These are phyloP conservation scores for Allantophomopsis cytisporea DNA, from an alignment of 2,329 filamentous ascomycete genomes.

Conservation along the genomic window DNA sequence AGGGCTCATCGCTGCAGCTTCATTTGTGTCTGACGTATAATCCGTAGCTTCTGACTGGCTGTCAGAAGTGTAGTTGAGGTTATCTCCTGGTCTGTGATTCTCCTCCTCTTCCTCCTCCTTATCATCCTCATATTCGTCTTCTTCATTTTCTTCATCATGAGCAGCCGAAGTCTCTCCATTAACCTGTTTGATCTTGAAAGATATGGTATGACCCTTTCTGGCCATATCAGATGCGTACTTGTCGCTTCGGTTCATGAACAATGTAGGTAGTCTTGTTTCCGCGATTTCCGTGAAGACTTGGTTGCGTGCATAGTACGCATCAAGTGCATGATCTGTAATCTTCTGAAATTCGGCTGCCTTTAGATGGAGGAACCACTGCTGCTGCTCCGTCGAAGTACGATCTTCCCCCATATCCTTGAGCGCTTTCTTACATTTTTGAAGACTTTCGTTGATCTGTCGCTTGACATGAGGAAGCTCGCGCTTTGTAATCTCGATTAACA, in stretches of 20 bases:
- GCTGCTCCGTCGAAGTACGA: slow-evolving; percentile 27
- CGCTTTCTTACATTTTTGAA: slow-evolving; percentile 1
- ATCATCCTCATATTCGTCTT: no score
- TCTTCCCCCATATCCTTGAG: slow-evolving; percentile 28
- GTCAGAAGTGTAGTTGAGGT: no score
- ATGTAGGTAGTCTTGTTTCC: slow-evolving; percentile 1
- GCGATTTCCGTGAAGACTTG: not conserved
- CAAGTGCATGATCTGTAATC: not conserved
- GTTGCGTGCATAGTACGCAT: not conserved
- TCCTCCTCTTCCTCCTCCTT: no score
- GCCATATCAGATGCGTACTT: not conserved
- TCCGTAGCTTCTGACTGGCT: no score
- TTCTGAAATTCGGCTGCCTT: not conserved
- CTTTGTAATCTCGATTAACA: slow-evolving; percentile 5
- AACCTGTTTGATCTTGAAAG: no score
- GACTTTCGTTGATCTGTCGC: not conserved
- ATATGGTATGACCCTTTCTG: not conserved
- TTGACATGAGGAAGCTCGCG: slow-evolving; percentile 5
- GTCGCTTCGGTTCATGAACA: not conserved
- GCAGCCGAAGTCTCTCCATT: no score
- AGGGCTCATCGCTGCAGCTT: no score
- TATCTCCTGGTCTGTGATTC: no score
- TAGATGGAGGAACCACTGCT: slow-evolving; percentile 26
- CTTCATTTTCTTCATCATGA: no score
- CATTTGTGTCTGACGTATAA: no score